These are phyloP conservation scores for Hanseniaspora sp. DNA, from an alignment of 1,139 yeast species.

Conservation along the genomic window DNA sequence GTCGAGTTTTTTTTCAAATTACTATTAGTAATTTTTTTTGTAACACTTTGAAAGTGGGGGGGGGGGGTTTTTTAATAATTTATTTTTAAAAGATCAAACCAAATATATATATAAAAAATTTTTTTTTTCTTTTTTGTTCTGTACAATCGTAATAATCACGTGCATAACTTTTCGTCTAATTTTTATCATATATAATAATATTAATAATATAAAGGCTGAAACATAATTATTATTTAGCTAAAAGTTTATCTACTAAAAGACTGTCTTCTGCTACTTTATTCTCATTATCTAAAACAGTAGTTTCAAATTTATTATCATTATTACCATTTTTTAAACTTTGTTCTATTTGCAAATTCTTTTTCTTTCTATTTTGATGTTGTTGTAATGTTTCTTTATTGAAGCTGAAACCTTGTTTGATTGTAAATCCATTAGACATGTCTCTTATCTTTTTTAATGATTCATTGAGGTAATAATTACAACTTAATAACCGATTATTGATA, in stretches of 20 bases:
- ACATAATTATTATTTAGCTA: not conserved
- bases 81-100: too few relatives aligned
- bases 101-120: too few relatives aligned
- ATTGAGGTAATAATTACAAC: conserved; percentile 25
- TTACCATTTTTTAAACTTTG: not conserved
- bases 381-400: conserved; percentile 19
- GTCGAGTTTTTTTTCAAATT: not conserved
- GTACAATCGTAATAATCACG: too few relatives aligned
- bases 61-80: too few relatives aligned
- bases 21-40: too few relatives aligned
- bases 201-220: too few relatives aligned
- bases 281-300: not conserved
- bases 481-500: conserved; percentile 43
- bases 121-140: too few relatives aligned
- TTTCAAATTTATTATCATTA: not conserved
- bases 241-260: not conserved
- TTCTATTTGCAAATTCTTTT: not conserved
- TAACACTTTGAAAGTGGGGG: too few relatives aligned
- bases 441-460: conserved; percentile 23
- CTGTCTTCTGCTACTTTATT: not conserved
- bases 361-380: conserved; percentile 3
- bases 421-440: conserved; percentile 24
- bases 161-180: too few relatives aligned
- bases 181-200: too few relatives aligned
- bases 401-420: conserved; percentile 30